Evolutionary conservation across 73 alveolate genomes (phyloP).

Genomic region (Tetrahymena malaccensis): DNA sequence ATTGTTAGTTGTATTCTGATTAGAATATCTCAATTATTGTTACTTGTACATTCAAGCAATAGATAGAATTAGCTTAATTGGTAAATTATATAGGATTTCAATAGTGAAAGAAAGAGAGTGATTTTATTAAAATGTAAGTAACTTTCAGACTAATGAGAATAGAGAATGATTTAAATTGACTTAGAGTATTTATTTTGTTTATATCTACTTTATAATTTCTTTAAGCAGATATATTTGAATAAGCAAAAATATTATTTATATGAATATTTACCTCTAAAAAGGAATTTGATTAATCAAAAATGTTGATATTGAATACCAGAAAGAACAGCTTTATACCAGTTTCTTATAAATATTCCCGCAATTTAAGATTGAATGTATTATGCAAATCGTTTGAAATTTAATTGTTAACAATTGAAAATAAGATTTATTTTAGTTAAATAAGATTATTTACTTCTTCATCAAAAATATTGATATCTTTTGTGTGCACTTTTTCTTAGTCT

Average conservation of each 20-base stretch:
- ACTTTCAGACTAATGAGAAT: neutral
- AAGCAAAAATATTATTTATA: neutral
- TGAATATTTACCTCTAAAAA: neutral
- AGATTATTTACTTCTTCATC: neutral
- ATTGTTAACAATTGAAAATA: neutral
- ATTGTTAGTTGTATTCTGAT: neutral
- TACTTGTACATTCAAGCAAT: neutral
- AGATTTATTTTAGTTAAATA: neutral
- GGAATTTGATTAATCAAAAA: neutral
- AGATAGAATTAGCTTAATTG: neutral
- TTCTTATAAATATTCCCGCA: neutral
- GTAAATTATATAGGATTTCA: neutral
- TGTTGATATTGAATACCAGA: neutral
- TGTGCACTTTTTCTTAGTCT: neutral
- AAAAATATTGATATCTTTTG: neutral
- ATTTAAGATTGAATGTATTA: neutral
- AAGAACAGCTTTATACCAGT: neutral
- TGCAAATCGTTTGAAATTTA: neutral
- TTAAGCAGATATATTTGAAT: neutral
- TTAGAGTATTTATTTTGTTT: neutral
- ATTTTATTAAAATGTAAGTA: neutral
- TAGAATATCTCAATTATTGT: neutral
- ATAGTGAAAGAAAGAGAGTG: neutral
- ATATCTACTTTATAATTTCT: neutral
- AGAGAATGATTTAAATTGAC: neutral